Evolutionary conservation across 257 asterid species (phyloP).

Genomic region (Penstemon newberryi): DNA sequence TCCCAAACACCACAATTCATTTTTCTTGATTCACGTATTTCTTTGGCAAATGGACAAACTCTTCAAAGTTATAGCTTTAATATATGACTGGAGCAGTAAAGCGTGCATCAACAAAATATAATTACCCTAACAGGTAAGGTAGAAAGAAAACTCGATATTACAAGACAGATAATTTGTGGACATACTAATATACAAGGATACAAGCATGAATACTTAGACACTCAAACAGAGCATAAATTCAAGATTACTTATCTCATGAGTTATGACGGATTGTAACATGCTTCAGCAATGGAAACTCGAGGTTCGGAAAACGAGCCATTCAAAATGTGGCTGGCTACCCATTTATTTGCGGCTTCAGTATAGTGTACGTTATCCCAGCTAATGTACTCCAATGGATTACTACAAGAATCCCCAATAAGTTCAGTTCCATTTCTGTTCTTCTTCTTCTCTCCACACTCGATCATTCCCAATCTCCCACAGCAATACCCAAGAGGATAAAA

Average conservation of each 20-base stretch:
- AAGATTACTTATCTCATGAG: not conserved
- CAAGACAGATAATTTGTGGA: too few relatives aligned
- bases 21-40: too few relatives aligned
- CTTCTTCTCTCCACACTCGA: constrained; percentile 19
- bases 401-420: constrained; percentile 22
- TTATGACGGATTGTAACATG: constrained; percentile 13
- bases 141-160: too few relatives aligned
- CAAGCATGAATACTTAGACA: too few relatives aligned
- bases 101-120: too few relatives aligned
- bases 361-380: constrained; percentile 41
- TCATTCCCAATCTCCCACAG: constrained; percentile 23
- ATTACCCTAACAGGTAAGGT: too few relatives aligned
- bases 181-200: too few relatives aligned
- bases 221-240: too few relatives aligned
- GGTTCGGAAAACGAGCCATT: constrained; percentile 28
- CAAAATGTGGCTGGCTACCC: constrained; percentile 5
- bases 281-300: constrained; percentile 17
- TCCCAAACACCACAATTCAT: too few relatives aligned
- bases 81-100: too few relatives aligned
- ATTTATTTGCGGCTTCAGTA: constrained; percentile 34
- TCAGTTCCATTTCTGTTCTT: constrained; percentile 20
- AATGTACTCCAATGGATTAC: constrained; percentile 25
- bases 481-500: constrained; percentile 20
- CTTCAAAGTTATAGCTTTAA: too few relatives aligned
- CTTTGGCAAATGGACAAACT: too few relatives aligned